Evolutionary conservation across 2,329 filamentous ascomycete species (phyloP).

Genomic region (Corynespora cassiicola): DNA sequence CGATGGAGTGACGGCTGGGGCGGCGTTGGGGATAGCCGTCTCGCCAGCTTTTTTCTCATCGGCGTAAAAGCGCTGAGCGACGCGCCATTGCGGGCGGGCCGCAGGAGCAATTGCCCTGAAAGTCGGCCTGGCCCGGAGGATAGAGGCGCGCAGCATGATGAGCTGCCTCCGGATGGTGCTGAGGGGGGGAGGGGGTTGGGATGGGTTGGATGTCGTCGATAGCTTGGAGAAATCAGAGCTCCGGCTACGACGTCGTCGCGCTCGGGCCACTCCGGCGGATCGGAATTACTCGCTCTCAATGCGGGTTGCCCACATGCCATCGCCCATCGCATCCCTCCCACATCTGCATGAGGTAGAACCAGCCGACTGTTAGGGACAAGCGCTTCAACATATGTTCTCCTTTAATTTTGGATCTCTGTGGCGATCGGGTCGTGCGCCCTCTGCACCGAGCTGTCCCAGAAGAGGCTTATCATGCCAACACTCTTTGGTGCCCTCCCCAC

Average conservation of each 20-base stretch:
- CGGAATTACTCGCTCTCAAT: too few relatives aligned
- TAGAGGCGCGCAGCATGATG: slow-evolving; percentile 63
- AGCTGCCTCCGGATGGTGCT: slow-evolving; percentile 47
- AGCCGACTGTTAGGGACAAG: too few relatives aligned
- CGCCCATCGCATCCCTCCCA: too few relatives aligned
- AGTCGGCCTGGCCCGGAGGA: slow-evolving; percentile 56
- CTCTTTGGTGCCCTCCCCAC: too few relatives aligned
- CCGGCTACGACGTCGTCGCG: slow-evolving; percentile 15
- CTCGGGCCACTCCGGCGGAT: slow-evolving; percentile 14
- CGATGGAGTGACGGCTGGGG: slow-evolving; percentile 46
- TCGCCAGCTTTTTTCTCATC: slow-evolving; percentile 52
- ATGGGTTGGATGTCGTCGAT: slow-evolving; percentile 18
- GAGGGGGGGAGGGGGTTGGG: slow-evolving; percentile 24
- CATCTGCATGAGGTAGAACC: too few relatives aligned
- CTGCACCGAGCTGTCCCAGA: too few relatives aligned
- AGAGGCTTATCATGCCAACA: too few relatives aligned
- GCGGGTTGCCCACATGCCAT: too few relatives aligned
- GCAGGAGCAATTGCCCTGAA: slow-evolving; percentile 40
- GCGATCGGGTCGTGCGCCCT: too few relatives aligned
- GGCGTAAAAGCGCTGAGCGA: slow-evolving; percentile 58
- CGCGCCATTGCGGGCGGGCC: slow-evolving; percentile 45
- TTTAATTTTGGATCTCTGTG: too few relatives aligned
- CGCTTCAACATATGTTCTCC: too few relatives aligned
- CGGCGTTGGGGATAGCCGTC: slow-evolving; percentile 44
- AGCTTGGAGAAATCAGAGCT: slow-evolving; percentile 20